These are phyloP conservation scores for Leptographium galeiforme DNA, from an alignment of 2,329 filamentous ascomycete genomes.

Conservation along the genomic window DNA sequence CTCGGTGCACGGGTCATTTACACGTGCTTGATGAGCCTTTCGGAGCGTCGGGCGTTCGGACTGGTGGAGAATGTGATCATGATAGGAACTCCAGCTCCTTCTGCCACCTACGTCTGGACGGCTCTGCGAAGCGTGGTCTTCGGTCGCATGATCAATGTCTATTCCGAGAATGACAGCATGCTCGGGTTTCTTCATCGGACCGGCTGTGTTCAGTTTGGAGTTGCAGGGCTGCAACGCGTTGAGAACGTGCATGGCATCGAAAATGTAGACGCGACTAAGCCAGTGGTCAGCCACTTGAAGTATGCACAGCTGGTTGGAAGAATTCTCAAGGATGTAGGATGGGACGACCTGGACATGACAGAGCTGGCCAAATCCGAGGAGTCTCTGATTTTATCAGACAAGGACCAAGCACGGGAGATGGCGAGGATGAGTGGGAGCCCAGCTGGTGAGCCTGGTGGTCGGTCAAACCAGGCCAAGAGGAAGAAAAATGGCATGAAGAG, in stretches of 20 bases:
- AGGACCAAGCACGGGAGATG: conserved; percentile 10
- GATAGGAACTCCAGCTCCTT: conserved; percentile 70
- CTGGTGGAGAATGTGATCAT: conserved; percentile 75
- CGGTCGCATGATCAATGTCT: conserved; percentile 82
- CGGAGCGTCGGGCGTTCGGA: conserved; percentile 71
- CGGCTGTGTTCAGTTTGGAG: conserved; percentile 66
- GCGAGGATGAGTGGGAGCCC: conserved; percentile 4
- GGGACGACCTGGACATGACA: conserved; percentile 48
- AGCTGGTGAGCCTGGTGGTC: background rate
- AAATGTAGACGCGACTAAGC: conserved; percentile 52
- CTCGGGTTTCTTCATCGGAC: conserved; percentile 79
- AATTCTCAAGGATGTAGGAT: conserved; percentile 53
- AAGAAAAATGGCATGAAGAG: conserved; percentile 1
- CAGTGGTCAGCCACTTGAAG: conserved; percentile 54
- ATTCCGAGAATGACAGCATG: conserved; percentile 74
- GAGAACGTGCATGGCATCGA: conserved; percentile 52
- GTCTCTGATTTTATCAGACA: conserved; percentile 17
- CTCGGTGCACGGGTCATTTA: conserved; percentile 75
- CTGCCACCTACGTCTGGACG: conserved; percentile 60
- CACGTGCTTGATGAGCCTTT: conserved; percentile 65
- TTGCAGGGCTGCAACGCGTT: conserved; percentile 71
- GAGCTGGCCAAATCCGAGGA: conserved; percentile 20
- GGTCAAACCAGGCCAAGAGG: background rate
- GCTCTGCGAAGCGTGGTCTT: conserved; percentile 65
- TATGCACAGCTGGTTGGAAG: conserved; percentile 55